A percentile compares a stretch with the other conserved stretches of the same genome.
phyloP scores from a whole-genome alignment of 129 eudicot genomes.

The Sambucus nigra region DNA sequence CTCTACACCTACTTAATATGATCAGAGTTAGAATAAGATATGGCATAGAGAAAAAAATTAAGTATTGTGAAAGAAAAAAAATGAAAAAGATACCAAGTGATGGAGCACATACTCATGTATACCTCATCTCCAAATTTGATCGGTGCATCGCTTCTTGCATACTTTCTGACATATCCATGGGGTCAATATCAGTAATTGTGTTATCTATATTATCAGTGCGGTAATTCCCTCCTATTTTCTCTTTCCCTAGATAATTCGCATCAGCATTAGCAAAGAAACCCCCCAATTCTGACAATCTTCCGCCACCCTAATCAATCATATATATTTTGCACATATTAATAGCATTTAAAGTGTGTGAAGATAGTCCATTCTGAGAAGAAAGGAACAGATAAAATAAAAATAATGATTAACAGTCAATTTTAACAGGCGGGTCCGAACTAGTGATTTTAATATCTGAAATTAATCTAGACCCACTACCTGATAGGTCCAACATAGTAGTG shows the following conservation, averaged over 20 bases:
- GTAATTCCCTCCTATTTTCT: constrained; percentile 31
- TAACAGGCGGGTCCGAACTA: background rate
- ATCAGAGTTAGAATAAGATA: background rate
- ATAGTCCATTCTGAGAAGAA: background rate
- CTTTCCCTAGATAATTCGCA: constrained; percentile 36
- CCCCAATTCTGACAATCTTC: constrained; percentile 57
- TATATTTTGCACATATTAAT: background rate
- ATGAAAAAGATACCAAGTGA: background rate
- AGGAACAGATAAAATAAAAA: constrained; percentile 3
- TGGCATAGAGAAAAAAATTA: no score
- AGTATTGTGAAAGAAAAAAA: background rate
- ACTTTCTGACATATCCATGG: constrained; percentile 96
- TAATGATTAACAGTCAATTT: background rate
- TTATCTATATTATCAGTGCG: constrained; percentile 28
- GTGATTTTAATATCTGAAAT: background rate
- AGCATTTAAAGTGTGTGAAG: background rate
- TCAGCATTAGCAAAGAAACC: constrained; percentile 69
- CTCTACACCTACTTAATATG: no score
- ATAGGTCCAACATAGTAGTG: background rate
- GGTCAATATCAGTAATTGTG: constrained; percentile 61
- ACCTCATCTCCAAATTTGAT: constrained; percentile 96
- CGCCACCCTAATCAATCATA: constrained; percentile 41
- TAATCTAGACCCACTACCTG: background rate
- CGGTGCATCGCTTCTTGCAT: constrained; percentile 99
- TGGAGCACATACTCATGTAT: constrained; percentile 25